Percentiles rank a stretch among this genome's conserved stretches.
phyloP scores from a whole-genome alignment of 2,329 filamentous ascomycete genomes.

The Tolypocladium tropicale region DNA sequence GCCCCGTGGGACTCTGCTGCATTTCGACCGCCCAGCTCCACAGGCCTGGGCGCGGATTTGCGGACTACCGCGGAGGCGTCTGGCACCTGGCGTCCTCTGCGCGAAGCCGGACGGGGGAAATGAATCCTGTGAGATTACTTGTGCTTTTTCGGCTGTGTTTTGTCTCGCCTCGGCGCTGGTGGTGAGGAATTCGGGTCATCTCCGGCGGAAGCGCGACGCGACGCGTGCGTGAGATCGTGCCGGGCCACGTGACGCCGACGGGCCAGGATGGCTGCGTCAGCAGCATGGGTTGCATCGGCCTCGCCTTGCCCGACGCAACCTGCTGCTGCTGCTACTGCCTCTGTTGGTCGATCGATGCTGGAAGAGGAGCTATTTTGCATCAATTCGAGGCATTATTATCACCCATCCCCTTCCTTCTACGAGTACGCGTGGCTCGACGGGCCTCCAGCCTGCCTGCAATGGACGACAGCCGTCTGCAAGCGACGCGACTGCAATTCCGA shows the following conservation, averaged over 20 bases:
- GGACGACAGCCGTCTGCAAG: no score
- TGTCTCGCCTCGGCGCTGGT: neutral
- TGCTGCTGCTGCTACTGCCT: neutral
- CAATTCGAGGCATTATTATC: no score
- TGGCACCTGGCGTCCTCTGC: no score
- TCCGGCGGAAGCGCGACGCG: neutral
- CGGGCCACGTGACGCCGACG: neutral
- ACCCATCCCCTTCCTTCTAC: no score
- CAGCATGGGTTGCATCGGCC: neutral
- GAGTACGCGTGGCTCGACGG: no score
- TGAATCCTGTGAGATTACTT: neutral
- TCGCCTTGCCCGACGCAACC: neutral
- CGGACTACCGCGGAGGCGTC: no score
- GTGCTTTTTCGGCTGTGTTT: neutral
- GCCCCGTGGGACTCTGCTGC: no score
- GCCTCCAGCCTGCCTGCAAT: no score
- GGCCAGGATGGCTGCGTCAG: neutral
- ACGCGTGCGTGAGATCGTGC: neutral
- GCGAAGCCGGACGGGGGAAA: neutral
- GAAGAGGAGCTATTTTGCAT: no score
- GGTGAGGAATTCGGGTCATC: neutral
- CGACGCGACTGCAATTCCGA: neutral
- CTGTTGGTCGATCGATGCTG: neutral
- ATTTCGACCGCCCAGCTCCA: no score
- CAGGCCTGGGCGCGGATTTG: no score